phyloP scores from a whole-genome alignment of 306 rosid species.

The Erythrophleum fordii region DNA sequence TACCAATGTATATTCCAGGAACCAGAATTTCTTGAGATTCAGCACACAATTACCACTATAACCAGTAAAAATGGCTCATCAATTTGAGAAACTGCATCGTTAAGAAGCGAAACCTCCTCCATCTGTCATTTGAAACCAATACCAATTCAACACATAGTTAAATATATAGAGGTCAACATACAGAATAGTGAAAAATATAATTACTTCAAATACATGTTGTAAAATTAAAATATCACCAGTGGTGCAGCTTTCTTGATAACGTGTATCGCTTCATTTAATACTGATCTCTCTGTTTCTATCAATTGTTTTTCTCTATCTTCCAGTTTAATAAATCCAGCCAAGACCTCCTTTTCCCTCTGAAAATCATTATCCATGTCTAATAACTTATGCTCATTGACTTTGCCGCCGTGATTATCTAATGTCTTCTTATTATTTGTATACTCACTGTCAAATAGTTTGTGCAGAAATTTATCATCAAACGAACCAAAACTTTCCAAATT shows the following conservation, averaged over 20 bases:
- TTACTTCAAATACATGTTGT: conserved; percentile 65
- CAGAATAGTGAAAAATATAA: conserved; percentile 35
- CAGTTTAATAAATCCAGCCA: conserved; percentile 81
- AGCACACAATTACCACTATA: conserved; percentile 99
- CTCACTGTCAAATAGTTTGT: conserved; percentile 47
- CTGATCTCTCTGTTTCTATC: conserved; percentile 67
- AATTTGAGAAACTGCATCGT: conserved; percentile 86
- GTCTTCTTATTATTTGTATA: conserved; percentile 41
- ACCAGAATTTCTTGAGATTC: conserved; percentile 99
- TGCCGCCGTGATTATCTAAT: conserved; percentile 31
- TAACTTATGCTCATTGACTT: conserved; percentile 28
- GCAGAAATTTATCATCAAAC: conserved; percentile 57
- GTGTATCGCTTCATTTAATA: conserved; percentile 71
- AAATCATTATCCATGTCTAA: conserved; percentile 47
- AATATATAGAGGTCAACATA: conserved; percentile 41
- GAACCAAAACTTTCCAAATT: conserved; percentile 59
- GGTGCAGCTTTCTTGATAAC: conserved; percentile 95
- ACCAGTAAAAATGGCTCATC: conserved; percentile 99
- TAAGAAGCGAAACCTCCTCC: conserved; percentile 97
- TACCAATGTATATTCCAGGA: conserved; percentile 97
- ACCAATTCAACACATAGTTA: conserved; percentile 46
- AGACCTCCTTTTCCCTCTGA: conserved; percentile 40
- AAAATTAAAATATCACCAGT: conserved; percentile 94
- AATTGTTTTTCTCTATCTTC: conserved; percentile 76
- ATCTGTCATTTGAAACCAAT: conserved; percentile 77